Evolutionary conservation across 1,284 basidiomycete genomes (phyloP), one percentile per base, ranked within the genome.

Genomic region (Xerocomus minutiporus): DNA sequence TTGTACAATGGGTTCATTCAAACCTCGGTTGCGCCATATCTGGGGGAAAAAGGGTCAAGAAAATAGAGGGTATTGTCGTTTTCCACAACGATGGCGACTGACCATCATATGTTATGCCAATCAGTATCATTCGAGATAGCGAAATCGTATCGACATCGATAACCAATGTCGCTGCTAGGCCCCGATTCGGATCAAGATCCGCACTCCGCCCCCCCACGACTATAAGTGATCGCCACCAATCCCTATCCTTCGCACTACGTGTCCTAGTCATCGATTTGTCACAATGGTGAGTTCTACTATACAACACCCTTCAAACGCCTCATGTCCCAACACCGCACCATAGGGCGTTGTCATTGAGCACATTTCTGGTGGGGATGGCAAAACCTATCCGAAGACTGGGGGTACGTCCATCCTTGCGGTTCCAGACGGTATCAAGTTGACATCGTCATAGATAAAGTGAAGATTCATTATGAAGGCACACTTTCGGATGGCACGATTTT

Each of bases 391-490:
- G 26, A 70, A 71, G 61, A 51, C n/a, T 50, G 76, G 78, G 39
- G 80, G 80, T 79, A 60, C 43, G 75, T 67, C 39, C 47, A 26
- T 45, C 44, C 23, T 46, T 49, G 2, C 32, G 31, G 12, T 56
- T 46, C 44, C 47, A 39, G 39, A 35, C 51, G 35, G 39, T 48
- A 67, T 59, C 54, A 35, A 35, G 17, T 53, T 54, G 50, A 57
- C 53, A 58, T 62, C 51, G 44, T 49, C 20, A 20, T 54, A 82
- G 81, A 82, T 68, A 72, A 2, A 13, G 80, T 82, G 45, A 69
- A 54, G n/a, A 88, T 91, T 48, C 86, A 90, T 69, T 91, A 91
- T 60, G 79, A 85, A 34, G 87, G 87, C 26, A 88, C 77, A 23
- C 77, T 91, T 23, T 3, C 59, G 7, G 72, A 86, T 61, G 86